Evolutionary conservation across 306 rosid species (phyloP).

Genomic region (Morella rubra): DNA sequence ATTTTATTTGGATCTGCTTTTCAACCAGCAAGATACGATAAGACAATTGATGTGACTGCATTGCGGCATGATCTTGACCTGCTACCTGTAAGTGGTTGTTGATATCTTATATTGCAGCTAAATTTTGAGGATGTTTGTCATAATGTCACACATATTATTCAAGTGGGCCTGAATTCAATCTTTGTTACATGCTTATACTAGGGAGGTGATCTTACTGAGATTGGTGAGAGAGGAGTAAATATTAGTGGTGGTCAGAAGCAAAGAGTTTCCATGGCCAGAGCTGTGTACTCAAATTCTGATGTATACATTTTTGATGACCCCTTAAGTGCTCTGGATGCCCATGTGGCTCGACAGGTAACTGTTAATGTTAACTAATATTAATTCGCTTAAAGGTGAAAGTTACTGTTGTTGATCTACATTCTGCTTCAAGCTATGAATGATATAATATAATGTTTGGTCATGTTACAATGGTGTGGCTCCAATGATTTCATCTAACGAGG

Average conservation of each 20-base stretch:
- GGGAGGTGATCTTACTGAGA: slow-evolving; percentile 79
- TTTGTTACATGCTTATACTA: slow-evolving; percentile 29
- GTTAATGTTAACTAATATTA: slow-evolving; percentile 19
- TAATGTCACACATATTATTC: not conserved
- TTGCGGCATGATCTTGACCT: slow-evolving; percentile 68
- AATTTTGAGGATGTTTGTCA: not conserved
- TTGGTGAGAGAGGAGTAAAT: slow-evolving; percentile 93
- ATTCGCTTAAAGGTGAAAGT: not conserved
- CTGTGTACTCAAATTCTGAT: slow-evolving; percentile 76
- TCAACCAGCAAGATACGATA: slow-evolving; percentile 57
- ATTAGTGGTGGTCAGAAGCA: slow-evolving; percentile 97
- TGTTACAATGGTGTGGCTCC: not conserved
- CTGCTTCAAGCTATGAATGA: not conserved
- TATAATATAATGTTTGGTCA: not conserved
- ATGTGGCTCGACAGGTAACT: slow-evolving; percentile 73
- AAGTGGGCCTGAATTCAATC: slow-evolving; percentile 38
- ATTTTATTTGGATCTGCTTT: slow-evolving; percentile 76
- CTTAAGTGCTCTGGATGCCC: slow-evolving; percentile 90
- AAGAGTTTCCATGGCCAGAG: slow-evolving; percentile 90
- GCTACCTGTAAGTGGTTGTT: slow-evolving; percentile 64
- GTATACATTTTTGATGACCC: slow-evolving; percentile 89
- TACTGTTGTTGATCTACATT: not conserved
- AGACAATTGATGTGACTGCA: slow-evolving; percentile 68
- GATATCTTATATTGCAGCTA: slow-evolving; percentile 10
- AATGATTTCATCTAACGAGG: not conserved